These are phyloP conservation scores for Phaeotremella fagi DNA, from an alignment of 768 basidiomycete genomes.

Conservation along the genomic window DNA sequence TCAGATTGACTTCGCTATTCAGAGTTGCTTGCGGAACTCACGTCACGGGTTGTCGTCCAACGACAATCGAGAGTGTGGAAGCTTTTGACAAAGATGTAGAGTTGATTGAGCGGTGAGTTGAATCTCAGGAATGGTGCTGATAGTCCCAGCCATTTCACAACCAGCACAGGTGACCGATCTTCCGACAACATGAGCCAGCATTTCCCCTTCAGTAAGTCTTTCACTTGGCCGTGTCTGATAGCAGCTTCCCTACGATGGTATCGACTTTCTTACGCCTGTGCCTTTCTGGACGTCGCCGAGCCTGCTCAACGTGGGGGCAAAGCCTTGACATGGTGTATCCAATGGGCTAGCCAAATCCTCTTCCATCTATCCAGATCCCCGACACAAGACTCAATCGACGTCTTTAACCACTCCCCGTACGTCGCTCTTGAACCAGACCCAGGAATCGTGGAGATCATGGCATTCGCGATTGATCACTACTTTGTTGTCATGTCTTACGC, in stretches of 20 bases:
- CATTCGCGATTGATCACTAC: background rate
- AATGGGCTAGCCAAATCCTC: background rate
- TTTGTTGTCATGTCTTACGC: background rate
- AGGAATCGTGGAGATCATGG: background rate
- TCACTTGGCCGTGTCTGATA: background rate
- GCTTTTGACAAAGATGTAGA: background rate
- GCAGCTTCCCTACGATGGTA: background rate
- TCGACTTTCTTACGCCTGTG: background rate
- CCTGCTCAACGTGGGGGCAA: background rate
- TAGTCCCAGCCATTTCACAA: background rate
- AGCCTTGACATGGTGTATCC: background rate
- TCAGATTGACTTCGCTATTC: conserved; percentile 7
- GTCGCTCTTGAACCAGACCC: background rate
- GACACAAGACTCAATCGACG: background rate
- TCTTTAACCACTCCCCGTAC: background rate
- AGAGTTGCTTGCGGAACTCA: conserved; percentile 6
- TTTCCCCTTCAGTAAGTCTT: background rate
- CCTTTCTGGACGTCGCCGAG: background rate
- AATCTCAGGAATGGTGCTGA: background rate
- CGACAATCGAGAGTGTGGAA: background rate
- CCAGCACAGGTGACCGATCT: background rate
- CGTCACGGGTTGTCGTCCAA: background rate
- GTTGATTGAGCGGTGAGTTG: background rate
- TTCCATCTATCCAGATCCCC: background rate
- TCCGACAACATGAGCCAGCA: background rate